phyloP scores from a whole-genome alignment of 2,329 filamentous ascomycete genomes.

The Penicillium expansum region DNA sequence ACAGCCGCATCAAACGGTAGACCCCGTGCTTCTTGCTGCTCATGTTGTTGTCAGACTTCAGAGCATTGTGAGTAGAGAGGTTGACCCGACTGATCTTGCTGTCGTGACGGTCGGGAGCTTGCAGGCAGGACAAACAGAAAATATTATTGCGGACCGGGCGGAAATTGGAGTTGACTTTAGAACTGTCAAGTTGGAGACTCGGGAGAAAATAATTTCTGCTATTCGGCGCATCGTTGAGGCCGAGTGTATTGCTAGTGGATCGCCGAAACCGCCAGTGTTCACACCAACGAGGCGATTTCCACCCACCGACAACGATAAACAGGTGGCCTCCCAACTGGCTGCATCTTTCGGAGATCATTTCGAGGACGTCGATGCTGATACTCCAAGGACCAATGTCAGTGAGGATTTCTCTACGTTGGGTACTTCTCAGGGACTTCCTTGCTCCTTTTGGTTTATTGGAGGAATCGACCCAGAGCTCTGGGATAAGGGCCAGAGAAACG shows the following conservation, averaged over 20 bases:
- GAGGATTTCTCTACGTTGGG: constrained; percentile 61
- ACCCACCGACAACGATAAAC: constrained; percentile 52
- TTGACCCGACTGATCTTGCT: constrained; percentile 52
- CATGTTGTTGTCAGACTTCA: constrained; percentile 58
- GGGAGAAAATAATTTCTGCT: constrained; percentile 47
- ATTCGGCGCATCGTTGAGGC: constrained; percentile 57
- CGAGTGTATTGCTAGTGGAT: constrained; percentile 53
- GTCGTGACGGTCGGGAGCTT: constrained; percentile 60
- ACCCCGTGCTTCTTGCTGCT: constrained; percentile 59
- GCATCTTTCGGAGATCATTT: constrained; percentile 51
- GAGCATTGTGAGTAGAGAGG: constrained; percentile 56
- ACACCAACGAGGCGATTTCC: constrained; percentile 52
- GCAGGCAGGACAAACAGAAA: constrained; percentile 60
- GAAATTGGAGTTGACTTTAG: constrained; percentile 57
- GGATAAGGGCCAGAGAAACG: constrained; percentile 49
- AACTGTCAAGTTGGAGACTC: constrained; percentile 45
- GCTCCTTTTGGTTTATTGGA: constrained; percentile 58
- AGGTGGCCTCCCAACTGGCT: constrained; percentile 45
- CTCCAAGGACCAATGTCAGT: constrained; percentile 38
- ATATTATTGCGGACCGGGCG: constrained; percentile 58
- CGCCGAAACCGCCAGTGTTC: constrained; percentile 49
- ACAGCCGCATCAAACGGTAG: constrained; percentile 55
- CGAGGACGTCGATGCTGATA: constrained; percentile 34
- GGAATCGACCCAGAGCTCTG: constrained; percentile 51
- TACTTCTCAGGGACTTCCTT: constrained; percentile 49